These are phyloP conservation scores for Rhamnella rubrinervis DNA, from an alignment of 331 rosid genomes.

Conservation along the genomic window DNA sequence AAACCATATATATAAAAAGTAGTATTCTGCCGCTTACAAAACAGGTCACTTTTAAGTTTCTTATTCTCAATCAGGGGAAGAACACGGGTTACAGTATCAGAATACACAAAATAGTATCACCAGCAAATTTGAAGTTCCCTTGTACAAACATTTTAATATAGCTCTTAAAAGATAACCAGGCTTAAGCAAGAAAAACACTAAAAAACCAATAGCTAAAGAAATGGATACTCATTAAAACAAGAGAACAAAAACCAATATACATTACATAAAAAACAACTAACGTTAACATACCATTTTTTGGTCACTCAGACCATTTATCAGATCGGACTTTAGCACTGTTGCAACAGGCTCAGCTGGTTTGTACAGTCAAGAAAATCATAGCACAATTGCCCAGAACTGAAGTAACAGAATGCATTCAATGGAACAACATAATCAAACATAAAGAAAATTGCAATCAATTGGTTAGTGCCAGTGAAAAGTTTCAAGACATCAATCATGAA, in stretches of 20 bases:
- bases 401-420: constrained; percentile 7
- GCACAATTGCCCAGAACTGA: background rate
- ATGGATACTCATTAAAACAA: background rate
- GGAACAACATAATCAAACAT: background rate
- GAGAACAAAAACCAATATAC: background rate
- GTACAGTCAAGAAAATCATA: constrained; percentile 27
- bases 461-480: no score
- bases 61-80: no score
- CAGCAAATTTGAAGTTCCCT: no score
- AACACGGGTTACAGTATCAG: no score
- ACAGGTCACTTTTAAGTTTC: no score
- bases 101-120: no score
- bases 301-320: constrained; percentile 27
- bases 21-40: no score
- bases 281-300: constrained; percentile 38
- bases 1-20: no score
- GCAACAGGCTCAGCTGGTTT: constrained; percentile 38
- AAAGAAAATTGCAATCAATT: background rate
- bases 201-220: background rate
- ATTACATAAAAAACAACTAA: background rate
- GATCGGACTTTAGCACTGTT: constrained; percentile 26
- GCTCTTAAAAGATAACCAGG: no score
- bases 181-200: background rate
- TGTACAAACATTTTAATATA: no score
- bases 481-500: no score